phyloP scores from a whole-genome alignment of 768 basidiomycete species.

The Boletus vinaceobasis region DNA sequence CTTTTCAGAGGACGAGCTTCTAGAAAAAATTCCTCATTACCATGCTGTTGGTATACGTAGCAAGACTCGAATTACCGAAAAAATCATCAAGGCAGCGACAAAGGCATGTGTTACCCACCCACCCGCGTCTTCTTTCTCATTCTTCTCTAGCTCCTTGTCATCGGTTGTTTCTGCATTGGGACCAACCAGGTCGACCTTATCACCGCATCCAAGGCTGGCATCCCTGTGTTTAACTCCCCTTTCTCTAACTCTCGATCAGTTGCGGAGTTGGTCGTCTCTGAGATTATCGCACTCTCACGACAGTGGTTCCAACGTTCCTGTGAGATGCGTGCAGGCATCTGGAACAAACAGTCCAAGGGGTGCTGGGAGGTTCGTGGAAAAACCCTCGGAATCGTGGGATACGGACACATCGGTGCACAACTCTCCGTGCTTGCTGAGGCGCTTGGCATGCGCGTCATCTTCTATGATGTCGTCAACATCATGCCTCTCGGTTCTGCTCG shows the following conservation, averaged over 20 bases:
- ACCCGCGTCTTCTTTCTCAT: not conserved
- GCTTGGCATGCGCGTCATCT: conserved; percentile 92
- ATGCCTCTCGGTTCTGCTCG: conserved; percentile 96
- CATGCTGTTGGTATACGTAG: conserved; percentile 96
- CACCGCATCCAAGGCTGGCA: conserved; percentile 80
- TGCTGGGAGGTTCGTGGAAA: conserved; percentile 99
- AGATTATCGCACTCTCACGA: conserved; percentile 90
- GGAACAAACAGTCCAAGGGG: conserved; percentile 98
- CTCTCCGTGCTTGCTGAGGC: conserved; percentile 96
- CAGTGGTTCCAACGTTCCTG: conserved; percentile 86
- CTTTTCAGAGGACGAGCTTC: conserved; percentile 89
- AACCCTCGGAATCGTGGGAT: conserved; percentile 96
- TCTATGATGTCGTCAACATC: conserved; percentile 92
- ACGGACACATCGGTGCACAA: conserved; percentile 97
- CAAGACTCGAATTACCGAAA: conserved; percentile 94
- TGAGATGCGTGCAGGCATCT: conserved; percentile 86
- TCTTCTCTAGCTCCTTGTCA: conserved; percentile 73
- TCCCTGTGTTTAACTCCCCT: conserved; percentile 99
- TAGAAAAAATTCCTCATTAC: conserved; percentile 77
- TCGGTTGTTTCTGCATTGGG: conserved; percentile 99
- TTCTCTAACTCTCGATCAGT: conserved; percentile 99
- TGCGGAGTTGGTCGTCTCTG: conserved; percentile 94
- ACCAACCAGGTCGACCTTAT: conserved; percentile 95
- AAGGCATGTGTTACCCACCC: conserved; percentile 51
- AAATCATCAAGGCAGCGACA: conserved; percentile 80